Percentiles rank a stretch among this genome's conserved stretches.
Evolutionary conservation across 148 eudicot species (phyloP).

Genomic region (Spergularia bocconei): DNA sequence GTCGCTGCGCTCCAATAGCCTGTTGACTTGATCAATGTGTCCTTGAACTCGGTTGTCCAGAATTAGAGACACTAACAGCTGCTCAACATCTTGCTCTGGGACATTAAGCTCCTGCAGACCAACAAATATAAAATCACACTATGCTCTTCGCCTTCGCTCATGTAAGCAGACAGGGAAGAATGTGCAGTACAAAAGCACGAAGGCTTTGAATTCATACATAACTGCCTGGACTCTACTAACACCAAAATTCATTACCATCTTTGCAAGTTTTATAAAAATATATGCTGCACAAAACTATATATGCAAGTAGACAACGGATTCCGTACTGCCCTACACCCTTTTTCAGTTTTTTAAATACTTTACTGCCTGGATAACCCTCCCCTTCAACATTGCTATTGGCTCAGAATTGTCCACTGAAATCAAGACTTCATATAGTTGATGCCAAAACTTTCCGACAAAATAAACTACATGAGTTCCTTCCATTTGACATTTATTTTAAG

Average conservation of each 20-base stretch:
- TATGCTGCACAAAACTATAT: neutral
- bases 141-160: neutral
- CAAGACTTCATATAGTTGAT: neutral
- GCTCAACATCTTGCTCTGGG: slow-evolving; percentile 90
- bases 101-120: slow-evolving; percentile 79
- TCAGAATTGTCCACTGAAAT: neutral
- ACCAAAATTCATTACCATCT: neutral
- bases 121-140: slow-evolving; percentile 1
- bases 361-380: too few species aligned
- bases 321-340: too few species aligned
- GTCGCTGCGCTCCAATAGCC: slow-evolving; percentile 78
- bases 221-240: neutral
- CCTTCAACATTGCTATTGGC: neutral
- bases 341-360: too few species aligned
- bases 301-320: too few species aligned
- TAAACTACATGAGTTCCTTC: neutral
- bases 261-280: neutral
- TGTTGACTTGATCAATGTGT: slow-evolving; percentile 96
- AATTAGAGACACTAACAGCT: slow-evolving; percentile 80
- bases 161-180: slow-evolving; percentile 4
- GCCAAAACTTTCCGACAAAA: neutral
- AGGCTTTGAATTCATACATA: neutral
- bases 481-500: neutral
- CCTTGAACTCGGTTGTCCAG: slow-evolving; percentile 92
- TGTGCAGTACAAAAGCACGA: neutral